These are phyloP conservation scores for Setomelanomma holmii DNA, from an alignment of 2,329 filamentous ascomycete genomes.

Conservation along the genomic window DNA sequence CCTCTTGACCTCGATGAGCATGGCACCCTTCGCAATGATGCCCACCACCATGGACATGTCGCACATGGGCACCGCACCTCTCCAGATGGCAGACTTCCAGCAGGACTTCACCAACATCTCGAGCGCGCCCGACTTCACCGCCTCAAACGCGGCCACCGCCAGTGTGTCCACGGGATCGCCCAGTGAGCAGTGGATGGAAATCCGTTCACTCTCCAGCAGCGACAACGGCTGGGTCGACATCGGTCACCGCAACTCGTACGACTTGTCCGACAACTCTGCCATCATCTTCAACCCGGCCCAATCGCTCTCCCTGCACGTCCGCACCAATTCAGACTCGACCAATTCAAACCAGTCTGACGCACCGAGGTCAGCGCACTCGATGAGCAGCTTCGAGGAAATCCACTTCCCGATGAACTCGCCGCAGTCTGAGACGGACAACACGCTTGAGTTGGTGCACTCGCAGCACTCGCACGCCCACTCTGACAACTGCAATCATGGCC, in stretches of 20 bases:
- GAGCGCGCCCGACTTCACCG: slow-evolving; percentile 56
- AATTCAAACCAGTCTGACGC: slow-evolving; percentile 73
- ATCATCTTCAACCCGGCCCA: slow-evolving; percentile 92
- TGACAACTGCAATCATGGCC: slow-evolving; percentile 33
- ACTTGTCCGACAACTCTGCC: slow-evolving; percentile 63
- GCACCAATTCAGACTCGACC: slow-evolving; percentile 88
- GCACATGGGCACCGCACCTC: slow-evolving; percentile 31
- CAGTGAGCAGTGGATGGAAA: slow-evolving; percentile 82
- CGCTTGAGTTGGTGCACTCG: slow-evolving; percentile 33
- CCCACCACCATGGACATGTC: slow-evolving; percentile 51
- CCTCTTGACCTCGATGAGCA: slow-evolving; percentile 50
- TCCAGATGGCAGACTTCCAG: slow-evolving; percentile 71
- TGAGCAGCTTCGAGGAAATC: slow-evolving; percentile 82
- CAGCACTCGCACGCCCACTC: slow-evolving; percentile 33
- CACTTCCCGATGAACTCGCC: slow-evolving; percentile 81
- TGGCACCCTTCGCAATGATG: slow-evolving; percentile 54
- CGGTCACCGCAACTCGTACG: slow-evolving; percentile 68
- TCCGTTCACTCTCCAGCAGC: slow-evolving; percentile 82
- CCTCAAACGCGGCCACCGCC: slow-evolving; percentile 32
- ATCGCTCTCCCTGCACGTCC: slow-evolving; percentile 74
- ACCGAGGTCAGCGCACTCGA: slow-evolving; percentile 67
- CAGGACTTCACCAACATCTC: slow-evolving; percentile 66
- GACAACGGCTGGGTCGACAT: slow-evolving; percentile 89
- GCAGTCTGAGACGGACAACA: slow-evolving; percentile 67
- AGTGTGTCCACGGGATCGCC: slow-evolving; percentile 68